These are phyloP conservation scores for Suhomyces maxii DNA, from an alignment of 1,139 yeast genomes.

Conservation along the genomic window DNA sequence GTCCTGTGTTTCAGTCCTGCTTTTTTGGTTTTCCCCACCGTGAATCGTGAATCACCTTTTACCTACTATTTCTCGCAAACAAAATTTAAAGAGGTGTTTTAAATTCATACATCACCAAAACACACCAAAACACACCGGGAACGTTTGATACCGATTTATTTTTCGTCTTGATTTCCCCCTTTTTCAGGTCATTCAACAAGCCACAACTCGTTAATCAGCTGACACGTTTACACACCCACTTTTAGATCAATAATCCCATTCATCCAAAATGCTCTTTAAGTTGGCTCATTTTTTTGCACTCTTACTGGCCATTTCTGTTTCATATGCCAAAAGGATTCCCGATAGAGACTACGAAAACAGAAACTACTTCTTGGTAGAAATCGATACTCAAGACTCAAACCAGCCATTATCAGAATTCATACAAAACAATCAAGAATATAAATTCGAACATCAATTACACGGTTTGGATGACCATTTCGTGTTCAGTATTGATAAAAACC, in stretches of 20 bases:
- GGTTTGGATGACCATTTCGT: slow-evolving; percentile 63
- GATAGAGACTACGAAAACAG: slow-evolving; percentile 38
- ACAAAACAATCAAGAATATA: slow-evolving; percentile 33
- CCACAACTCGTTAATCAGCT: too few relatives aligned
- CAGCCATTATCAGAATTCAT: slow-evolving; percentile 35
- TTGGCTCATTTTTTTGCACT: slow-evolving; percentile 2
- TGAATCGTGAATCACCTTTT: too few relatives aligned
- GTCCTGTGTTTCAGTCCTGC: too few relatives aligned
- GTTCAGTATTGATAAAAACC: slow-evolving; percentile 50
- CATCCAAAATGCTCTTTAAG: slow-evolving; percentile 4
- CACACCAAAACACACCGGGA: too few relatives aligned
- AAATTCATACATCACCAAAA: too few relatives aligned
- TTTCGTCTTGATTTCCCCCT: too few relatives aligned
- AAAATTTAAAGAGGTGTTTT: too few relatives aligned
- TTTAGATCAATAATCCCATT: not conserved
- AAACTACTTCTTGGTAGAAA: slow-evolving; percentile 60
- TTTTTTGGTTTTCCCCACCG: too few relatives aligned
- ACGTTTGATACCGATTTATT: too few relatives aligned
- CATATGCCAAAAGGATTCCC: slow-evolving; percentile 20
- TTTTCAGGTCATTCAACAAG: too few relatives aligned
- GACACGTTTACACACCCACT: too few relatives aligned
- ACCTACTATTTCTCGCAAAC: too few relatives aligned
- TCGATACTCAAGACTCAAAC: slow-evolving; percentile 35
- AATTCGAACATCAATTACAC: slow-evolving; percentile 58
- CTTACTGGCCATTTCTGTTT: slow-evolving; percentile 2